phyloP scores from a whole-genome alignment of 371 early-diverging fungal genomes.

The Funneliformis caledonium region DNA sequence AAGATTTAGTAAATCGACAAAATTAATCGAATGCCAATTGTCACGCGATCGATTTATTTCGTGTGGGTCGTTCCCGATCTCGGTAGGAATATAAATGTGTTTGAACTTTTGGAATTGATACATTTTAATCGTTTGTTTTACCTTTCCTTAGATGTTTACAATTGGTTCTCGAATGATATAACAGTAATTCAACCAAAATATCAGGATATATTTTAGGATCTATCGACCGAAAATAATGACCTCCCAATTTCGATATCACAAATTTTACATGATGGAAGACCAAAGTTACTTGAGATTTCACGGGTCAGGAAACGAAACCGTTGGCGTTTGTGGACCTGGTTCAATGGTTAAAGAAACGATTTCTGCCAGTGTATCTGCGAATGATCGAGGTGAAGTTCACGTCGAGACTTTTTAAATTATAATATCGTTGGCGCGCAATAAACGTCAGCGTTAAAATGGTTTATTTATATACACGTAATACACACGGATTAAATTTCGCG shows the following conservation, averaged over 20 bases:
- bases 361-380: neutral
- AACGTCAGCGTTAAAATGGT: too few relatives aligned
- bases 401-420: conserved; percentile 26
- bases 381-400: conserved; percentile 31
- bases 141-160: neutral
- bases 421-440: neutral
- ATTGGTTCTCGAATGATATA: neutral
- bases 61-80: conserved; percentile 23
- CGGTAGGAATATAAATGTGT: neutral
- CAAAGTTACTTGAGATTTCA: neutral
- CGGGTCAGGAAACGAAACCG: conserved; percentile 31
- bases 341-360: conserved; percentile 12
- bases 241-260: neutral
- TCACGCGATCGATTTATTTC: conserved; percentile 28
- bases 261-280: conserved; percentile 21
- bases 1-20: conserved; percentile 34
- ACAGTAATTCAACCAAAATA: neutral
- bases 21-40: neutral
- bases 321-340: conserved; percentile 36
- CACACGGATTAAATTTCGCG: too few relatives aligned
- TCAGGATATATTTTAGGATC: conserved; percentile 8
- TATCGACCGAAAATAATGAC: neutral
- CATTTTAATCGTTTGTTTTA: neutral
- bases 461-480: too few relatives aligned
- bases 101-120: neutral